Percentiles rank a stretch among this genome's conserved stretches.
phyloP scores from a whole-genome alignment of 2,329 filamentous ascomycete species.

The Chaetomium sp. region DNA sequence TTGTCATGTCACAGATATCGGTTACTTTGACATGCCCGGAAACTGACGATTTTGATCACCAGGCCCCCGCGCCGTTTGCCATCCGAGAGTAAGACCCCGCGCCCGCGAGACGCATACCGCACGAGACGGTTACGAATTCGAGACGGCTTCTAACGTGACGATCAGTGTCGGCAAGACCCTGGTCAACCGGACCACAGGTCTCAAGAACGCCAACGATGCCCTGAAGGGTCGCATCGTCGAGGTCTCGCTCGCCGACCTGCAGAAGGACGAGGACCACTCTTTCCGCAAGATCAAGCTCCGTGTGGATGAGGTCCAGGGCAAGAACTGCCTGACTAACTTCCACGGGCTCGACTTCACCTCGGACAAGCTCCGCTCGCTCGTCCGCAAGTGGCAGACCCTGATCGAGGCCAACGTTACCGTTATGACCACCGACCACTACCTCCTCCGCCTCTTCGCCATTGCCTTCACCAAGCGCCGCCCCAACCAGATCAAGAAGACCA shows the following conservation, averaged over 20 bases:
- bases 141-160: slow-evolving; percentile 32
- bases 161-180: slow-evolving; percentile 97
- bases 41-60: slow-evolving; percentile 34
- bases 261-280: slow-evolving; percentile 99
- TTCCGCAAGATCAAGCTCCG: slow-evolving; percentile 99
- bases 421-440: slow-evolving; percentile 99
- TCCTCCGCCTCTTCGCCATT: slow-evolving; percentile 97
- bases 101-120: slow-evolving; percentile 21
- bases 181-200: slow-evolving; percentile 98
- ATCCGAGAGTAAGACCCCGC: slow-evolving; percentile 76
- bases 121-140: slow-evolving; percentile 18
- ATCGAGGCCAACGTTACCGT: slow-evolving; percentile 99
- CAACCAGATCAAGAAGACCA: slow-evolving; percentile 99
- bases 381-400: slow-evolving; percentile 99
- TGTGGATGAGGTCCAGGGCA: slow-evolving; percentile 98
- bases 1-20: not conserved
- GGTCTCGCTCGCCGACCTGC: slow-evolving; percentile 96
- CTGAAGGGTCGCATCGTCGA: slow-evolving; percentile 99
- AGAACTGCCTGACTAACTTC: slow-evolving; percentile 99
- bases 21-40: slow-evolving; percentile 2
- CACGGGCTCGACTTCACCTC: slow-evolving; percentile 99
- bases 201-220: slow-evolving; percentile 99
- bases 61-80: slow-evolving; percentile 95
- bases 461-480: slow-evolving; percentile 98
- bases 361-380: slow-evolving; percentile 98